Evolutionary conservation across 2,329 filamentous ascomycete genomes (phyloP), one percentile per base, ranked within the genome.

Genomic region (Cladosporium phlei): DNA sequence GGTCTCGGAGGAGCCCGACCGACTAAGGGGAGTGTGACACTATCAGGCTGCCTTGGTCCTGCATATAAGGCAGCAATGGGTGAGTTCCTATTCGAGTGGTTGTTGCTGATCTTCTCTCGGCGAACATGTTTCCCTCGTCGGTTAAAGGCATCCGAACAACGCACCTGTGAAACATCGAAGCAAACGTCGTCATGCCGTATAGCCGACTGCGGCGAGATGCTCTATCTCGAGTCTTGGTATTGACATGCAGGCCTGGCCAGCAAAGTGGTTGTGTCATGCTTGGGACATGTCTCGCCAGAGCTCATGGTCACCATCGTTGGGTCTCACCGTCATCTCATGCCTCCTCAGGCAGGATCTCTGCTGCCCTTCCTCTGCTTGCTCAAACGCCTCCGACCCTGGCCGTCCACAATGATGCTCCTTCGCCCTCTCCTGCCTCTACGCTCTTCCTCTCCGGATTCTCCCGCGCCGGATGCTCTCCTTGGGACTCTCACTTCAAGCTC

Each of bases 301-400:
- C n/a, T 25, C 6, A 11, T 25, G 24, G 24, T 25, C 24, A 11
- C 6, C 24, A 6, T 25, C 24, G 24, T 25, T 6, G 24, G 6
- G 6, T 25, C 24, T 25, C 11, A n/a, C n/a, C n/a, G n/a, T n/a
- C n/a, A n/a, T n/a, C n/a, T n/a, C n/a, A n/a, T n/a, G n/a, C n/a
- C n/a, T n/a, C n/a, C n/a, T n/a, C n/a, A n/a, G n/a, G n/a, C n/a
- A 17, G 17, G 37, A 17, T 47, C 44, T 16, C 24, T 32, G 27
- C 52, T 54, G 16, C 39, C 48, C 16, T 48, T 34, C 8, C 38
- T 21, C 42, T 49, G 48, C 47, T 57, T 58, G 39, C 57, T 59
- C 40, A 59, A 38, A 28, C 57, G 47, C 21, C 54, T 46, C 40
- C 57, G 48, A 9, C 56, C 57, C 33, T 58, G 51, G 1, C 51